These are phyloP conservation scores for Skeletonema potamos DNA, from an alignment of 108 stramenopile genomes.

Conservation along the genomic window DNA sequence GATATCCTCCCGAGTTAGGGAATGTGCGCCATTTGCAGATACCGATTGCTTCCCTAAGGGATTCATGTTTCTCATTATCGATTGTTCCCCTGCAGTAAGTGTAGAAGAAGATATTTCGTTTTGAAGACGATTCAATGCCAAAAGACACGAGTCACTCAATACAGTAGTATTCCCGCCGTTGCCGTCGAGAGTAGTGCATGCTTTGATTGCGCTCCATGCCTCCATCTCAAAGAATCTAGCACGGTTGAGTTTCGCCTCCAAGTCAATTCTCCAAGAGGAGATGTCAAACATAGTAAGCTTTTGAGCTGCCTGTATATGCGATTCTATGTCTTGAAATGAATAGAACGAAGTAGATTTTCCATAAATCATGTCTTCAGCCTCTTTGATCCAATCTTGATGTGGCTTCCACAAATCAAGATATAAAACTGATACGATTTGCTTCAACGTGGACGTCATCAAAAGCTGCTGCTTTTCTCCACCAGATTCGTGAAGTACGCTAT, in stretches of 20 bases:
- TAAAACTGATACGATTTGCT: not conserved
- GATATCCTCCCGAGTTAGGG: constrained; percentile 53
- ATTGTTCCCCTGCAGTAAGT: not conserved
- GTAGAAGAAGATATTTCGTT: constrained; percentile 19
- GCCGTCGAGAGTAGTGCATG: constrained; percentile 33
- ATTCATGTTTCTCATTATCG: constrained; percentile 49
- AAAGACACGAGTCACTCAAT: constrained; percentile 41
- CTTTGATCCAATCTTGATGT: constrained; percentile 28
- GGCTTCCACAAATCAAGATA: constrained; percentile 26
- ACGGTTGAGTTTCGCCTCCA: constrained; percentile 48
- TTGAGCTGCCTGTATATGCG: constrained; percentile 22
- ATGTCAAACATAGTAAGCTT: constrained; percentile 49
- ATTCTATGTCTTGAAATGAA: constrained; percentile 51
- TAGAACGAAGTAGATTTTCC: constrained; percentile 18
- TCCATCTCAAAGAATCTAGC: constrained; percentile 50
- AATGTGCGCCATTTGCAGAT: constrained; percentile 4
- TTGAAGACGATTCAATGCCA: constrained; percentile 40
- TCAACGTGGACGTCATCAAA: constrained; percentile 9
- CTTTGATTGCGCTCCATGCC: constrained; percentile 41
- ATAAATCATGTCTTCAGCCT: constrained; percentile 29
- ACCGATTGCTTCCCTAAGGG: constrained; percentile 44
- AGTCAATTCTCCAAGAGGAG: constrained; percentile 21
- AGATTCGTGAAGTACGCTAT: not conserved
- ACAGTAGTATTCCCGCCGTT: not conserved
- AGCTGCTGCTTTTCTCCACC: constrained; percentile 4